Evolutionary conservation across 140 eudicot species (phyloP), one percentile per base, ranked within the genome.

Genomic region (Cichorium intybus): DNA sequence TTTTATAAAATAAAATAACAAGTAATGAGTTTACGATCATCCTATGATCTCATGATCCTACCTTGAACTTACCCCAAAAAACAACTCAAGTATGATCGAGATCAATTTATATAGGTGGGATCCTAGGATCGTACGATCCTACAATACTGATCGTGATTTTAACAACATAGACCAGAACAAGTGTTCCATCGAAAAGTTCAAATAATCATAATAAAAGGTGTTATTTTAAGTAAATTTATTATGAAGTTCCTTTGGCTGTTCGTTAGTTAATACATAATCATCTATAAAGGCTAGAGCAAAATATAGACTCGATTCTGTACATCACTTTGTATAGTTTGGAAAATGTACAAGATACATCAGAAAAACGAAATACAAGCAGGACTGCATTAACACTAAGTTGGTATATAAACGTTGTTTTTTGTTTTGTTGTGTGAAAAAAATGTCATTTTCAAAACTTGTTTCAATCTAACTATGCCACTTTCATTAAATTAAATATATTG

Each of bases 391-490:
- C 58, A 15, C 6, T 24, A 27, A 7, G 24, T 56, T 28, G 7
- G 7, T 27, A n/a, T 56, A 56, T 15, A 28, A 56, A 16, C 34
- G 14, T n/a, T 15, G 39, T 55, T 27, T 47, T 15, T 26, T 10
- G 26, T 24, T 55, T 55, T 55, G 16, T 3, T 55, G 46, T 39
- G 37, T 31, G 7, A 31, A 31, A 31, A 31, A 10, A 31, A 6
- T 6, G 1, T 7, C 49, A 15, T 43, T 14, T 43, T 43, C 49
- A 43, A 15, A 14, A 3, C 1, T 7, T 28, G 18, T 26, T 52
- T 51, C 71, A 62, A 17, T 26, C 58, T 58, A 63, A 47, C 28
- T 66, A 54, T 39, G 53, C 12, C 28, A 10, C 12, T 24, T 10
- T 55, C 65, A 7, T 41, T 26, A 16, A 18, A 17, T 39, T 10